Percentiles rank a stretch among this genome's conserved stretches.
phyloP scores from a whole-genome alignment of 1,139 yeast species.

The Geotrichum bryndzae region DNA sequence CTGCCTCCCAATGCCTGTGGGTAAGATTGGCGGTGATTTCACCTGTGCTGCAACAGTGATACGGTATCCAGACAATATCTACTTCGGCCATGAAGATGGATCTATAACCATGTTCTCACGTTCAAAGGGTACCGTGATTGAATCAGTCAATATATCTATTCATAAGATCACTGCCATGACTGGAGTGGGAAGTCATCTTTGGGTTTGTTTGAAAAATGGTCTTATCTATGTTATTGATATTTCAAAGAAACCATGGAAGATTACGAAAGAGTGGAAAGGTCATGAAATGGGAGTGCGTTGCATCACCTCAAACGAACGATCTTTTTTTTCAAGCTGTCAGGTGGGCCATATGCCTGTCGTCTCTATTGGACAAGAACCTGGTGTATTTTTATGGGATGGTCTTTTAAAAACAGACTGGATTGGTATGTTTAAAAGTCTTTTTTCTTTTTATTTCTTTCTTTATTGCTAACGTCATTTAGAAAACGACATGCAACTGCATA shows the following conservation, averaged over 20 bases:
- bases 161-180: conserved; percentile 33
- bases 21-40: conserved; percentile 29
- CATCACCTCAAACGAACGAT: conserved; percentile 20
- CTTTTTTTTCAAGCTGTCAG: conserved; percentile 24
- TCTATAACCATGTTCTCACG: conserved; percentile 34
- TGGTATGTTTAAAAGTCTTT: conserved; percentile 21
- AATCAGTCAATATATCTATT: conserved; percentile 34
- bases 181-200: conserved; percentile 33
- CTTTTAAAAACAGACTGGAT: conserved; percentile 36
- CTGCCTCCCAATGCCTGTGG: conserved; percentile 14
- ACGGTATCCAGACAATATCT: conserved; percentile 30
- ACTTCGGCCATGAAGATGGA: conserved; percentile 43
- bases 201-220: conserved; percentile 41
- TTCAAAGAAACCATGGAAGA: conserved; percentile 32
- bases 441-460: not conserved
- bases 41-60: conserved; percentile 31
- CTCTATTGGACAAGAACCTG: conserved; percentile 21
- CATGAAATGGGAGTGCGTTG: conserved; percentile 32
- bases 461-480: conserved; percentile 19
- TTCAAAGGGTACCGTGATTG: conserved; percentile 27
- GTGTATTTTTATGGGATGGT: conserved; percentile 36
- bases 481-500: conserved; percentile 30
- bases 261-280: conserved; percentile 39
- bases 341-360: conserved; percentile 22
- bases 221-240: conserved; percentile 35